Percentiles rank a stretch among this genome's conserved stretches.
Conservation (phyloP, 1,284 basidiomycete species). For the Schizopora paradoxa region DNA sequence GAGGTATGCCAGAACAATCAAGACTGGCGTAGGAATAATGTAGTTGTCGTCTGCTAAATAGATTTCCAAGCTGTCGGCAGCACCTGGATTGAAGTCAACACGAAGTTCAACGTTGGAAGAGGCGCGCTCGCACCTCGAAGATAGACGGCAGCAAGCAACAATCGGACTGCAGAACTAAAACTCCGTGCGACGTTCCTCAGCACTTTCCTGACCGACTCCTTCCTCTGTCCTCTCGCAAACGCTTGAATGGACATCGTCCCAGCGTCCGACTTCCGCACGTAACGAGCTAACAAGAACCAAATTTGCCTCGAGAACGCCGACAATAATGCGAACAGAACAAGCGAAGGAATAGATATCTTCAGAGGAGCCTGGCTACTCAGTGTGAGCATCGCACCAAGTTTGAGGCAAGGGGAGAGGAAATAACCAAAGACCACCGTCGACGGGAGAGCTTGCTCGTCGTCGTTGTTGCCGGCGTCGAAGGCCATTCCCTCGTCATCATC, state of each 20-base stretch:
- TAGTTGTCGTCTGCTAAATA: conserved; percentile 28
- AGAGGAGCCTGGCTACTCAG: conserved; percentile 43
- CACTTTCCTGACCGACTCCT: conserved; percentile 36
- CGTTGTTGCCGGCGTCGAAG: conserved; percentile 11
- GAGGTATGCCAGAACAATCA: conserved; percentile 36
- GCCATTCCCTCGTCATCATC: conserved; percentile 6
- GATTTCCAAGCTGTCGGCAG: conserved; percentile 8
- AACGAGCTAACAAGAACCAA: conserved; percentile 68
- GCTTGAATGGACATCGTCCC: conserved; percentile 59
- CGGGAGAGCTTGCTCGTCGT: conserved; percentile 33
- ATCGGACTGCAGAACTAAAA: conserved; percentile 38
- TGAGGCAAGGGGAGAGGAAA: conserved; percentile 61
- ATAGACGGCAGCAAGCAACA: conserved; percentile 55
- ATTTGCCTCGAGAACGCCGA: conserved; percentile 60
- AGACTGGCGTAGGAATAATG: conserved; percentile 29
- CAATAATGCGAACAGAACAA: conserved; percentile 49
- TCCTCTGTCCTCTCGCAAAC: conserved; percentile 50
- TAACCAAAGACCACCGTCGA: conserved; percentile 60
- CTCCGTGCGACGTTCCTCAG: conserved; percentile 39
- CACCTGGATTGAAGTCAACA: conserved; percentile 13
- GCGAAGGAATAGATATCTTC: conserved; percentile 43
- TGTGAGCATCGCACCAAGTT: conserved; percentile 60
- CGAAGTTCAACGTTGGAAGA: not conserved
- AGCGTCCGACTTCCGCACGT: conserved; percentile 55
- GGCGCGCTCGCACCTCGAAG: conserved; percentile 48